Evolutionary conservation across 179 eudicot species (phyloP).

Genomic region (Spinacia oleracea): DNA sequence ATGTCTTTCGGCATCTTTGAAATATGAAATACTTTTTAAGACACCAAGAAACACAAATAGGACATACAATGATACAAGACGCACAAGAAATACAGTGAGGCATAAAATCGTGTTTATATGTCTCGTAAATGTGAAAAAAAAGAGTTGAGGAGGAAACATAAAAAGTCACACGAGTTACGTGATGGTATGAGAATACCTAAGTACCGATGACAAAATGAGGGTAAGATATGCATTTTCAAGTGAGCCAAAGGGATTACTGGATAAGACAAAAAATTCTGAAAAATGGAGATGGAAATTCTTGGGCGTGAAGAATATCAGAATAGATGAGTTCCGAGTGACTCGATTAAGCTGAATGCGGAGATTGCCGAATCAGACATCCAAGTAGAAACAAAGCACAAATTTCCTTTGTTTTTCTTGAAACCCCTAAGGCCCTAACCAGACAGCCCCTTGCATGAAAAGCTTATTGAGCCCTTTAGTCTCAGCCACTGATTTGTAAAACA

Average conservation of each 20-base stretch:
- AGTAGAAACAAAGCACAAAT: background rate
- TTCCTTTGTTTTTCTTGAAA: background rate
- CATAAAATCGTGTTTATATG: background rate
- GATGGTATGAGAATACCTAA: background rate
- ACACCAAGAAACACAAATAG: too few relatives aligned
- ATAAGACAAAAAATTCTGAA: too few relatives aligned
- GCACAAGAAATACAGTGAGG: background rate
- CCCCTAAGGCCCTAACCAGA: background rate
- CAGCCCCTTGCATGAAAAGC: background rate
- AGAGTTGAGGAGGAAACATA: too few relatives aligned
- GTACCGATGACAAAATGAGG: background rate
- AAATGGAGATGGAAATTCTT: background rate
- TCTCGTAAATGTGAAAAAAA: background rate
- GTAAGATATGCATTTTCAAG: background rate
- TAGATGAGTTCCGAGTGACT: background rate
- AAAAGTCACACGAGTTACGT: background rate
- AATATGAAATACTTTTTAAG: too few relatives aligned
- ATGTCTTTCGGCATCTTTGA: background rate
- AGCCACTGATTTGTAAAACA: too few relatives aligned
- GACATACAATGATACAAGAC: background rate
- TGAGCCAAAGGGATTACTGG: background rate
- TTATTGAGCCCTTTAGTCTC: background rate
- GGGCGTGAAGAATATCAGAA: background rate
- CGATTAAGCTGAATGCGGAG: background rate
- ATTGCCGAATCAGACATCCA: background rate